phyloP scores from a whole-genome alignment of 768 basidiomycete species.

The Tulasnella sp. region DNA sequence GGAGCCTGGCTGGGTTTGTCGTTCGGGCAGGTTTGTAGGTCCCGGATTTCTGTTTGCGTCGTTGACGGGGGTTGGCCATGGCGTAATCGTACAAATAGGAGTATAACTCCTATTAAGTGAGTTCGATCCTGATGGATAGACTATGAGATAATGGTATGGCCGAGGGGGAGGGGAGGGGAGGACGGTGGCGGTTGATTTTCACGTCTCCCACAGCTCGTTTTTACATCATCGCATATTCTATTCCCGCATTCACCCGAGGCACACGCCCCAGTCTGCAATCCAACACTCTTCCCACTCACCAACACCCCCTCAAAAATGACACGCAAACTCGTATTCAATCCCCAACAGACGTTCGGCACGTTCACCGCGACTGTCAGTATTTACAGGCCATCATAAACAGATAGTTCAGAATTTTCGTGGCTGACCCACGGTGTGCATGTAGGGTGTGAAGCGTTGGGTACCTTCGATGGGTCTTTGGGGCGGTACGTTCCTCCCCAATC shows the following conservation, averaged over 20 bases:
- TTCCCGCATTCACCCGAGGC: too few species aligned
- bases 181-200: neutral
- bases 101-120: too few species aligned
- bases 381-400: too few species aligned
- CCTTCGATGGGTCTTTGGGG: slow-evolving; percentile 34
- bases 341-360: neutral
- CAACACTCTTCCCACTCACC: neutral
- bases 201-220: neutral
- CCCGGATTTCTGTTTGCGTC: slow-evolving; percentile 70
- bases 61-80: slow-evolving; percentile 93
- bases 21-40: slow-evolving; percentile 60
- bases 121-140: too few species aligned
- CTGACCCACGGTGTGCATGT: neutral
- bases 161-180: too few species aligned
- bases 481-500: neutral
- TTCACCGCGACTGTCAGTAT: slow-evolving; percentile 1
- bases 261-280: neutral
- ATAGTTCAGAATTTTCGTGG: neutral
- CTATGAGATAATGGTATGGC: too few species aligned
- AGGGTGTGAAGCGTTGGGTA: slow-evolving; percentile 39
- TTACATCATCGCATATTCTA: too few species aligned
- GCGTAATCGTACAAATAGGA: too few species aligned
- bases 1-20: slow-evolving; percentile 30
- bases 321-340: neutral
- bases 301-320: neutral